Percentiles rank a stretch among this genome's conserved stretches.
phyloP scores from a whole-genome alignment of 2,329 filamentous ascomycete species.

The Aspergillus fumigatiaffinis region DNA sequence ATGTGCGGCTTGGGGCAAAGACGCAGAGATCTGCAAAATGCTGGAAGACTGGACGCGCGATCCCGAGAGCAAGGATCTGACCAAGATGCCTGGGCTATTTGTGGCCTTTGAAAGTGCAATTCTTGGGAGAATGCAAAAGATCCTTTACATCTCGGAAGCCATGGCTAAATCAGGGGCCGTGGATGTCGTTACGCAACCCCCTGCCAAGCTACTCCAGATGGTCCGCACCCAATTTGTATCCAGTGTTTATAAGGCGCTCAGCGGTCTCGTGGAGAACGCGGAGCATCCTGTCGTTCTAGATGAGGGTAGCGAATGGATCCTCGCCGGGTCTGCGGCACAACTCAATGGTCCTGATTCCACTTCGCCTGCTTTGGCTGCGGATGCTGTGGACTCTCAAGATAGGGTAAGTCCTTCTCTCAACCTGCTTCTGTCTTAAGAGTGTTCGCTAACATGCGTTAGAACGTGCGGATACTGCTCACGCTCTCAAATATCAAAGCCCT shows the following conservation, averaged over 20 bases:
- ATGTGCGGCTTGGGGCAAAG: conserved; percentile 86
- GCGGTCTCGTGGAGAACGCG: conserved; percentile 95
- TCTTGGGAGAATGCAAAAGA: conserved; percentile 85
- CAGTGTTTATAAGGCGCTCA: conserved; percentile 88
- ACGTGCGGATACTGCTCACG: conserved; percentile 88
- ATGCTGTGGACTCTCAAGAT: conserved; percentile 52
- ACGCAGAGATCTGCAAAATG: conserved; percentile 86
- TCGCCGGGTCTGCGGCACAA: conserved; percentile 38
- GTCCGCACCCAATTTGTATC: conserved; percentile 89
- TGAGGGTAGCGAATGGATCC: conserved; percentile 49
- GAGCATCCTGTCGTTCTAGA: conserved; percentile 68
- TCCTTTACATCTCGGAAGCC: conserved; percentile 86
- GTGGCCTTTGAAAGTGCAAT: conserved; percentile 79
- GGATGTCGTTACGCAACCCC: conserved; percentile 79
- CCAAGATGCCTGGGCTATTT: conserved; percentile 85
- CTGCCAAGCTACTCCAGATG: conserved; percentile 82
- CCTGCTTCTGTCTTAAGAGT: background rate
- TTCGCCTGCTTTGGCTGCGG: conserved; percentile 43
- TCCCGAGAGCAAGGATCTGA: conserved; percentile 77
- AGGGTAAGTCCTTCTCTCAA: conserved; percentile 39
- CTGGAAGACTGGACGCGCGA: conserved; percentile 92
- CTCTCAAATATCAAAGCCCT: conserved; percentile 87
- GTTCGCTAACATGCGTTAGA: conserved; percentile 49
- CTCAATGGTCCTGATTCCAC: conserved; percentile 29
- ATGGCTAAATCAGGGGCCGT: conserved; percentile 68